A percentile compares a stretch with the other conserved stretches of the same genome.
phyloP scores from a whole-genome alignment of 257 asterid species.

The Galeopsis tetrahit region DNA sequence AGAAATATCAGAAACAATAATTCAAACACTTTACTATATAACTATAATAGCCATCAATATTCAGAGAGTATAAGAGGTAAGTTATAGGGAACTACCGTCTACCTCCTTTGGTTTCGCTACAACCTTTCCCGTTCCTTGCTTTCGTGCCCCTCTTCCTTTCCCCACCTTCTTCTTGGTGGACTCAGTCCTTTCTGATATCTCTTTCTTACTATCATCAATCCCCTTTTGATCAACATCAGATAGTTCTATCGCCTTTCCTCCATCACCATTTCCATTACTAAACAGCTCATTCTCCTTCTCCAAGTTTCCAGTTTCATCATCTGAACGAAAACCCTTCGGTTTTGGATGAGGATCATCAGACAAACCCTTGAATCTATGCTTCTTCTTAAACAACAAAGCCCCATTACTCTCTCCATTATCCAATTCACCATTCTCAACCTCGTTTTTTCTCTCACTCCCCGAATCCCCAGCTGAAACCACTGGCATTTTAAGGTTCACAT shows the following conservation, averaged over 20 bases:
- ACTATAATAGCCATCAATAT: slow-evolving; percentile 11
- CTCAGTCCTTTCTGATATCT: slow-evolving; percentile 9
- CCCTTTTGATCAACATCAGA: slow-evolving; percentile 31
- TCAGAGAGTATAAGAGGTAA: slow-evolving; percentile 24
- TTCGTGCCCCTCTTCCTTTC: slow-evolving; percentile 34
- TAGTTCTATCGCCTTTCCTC: slow-evolving; percentile 32
- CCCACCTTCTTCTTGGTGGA: slow-evolving; percentile 34
- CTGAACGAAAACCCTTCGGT: slow-evolving; percentile 70
- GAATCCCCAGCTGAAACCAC: slow-evolving; percentile 36
- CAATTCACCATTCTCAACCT: slow-evolving; percentile 39
- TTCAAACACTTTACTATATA: slow-evolving; percentile 18
- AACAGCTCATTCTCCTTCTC: slow-evolving; percentile 32
- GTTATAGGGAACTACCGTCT: slow-evolving; percentile 48
- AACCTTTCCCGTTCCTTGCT: slow-evolving; percentile 39
- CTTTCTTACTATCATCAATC: slow-evolving; percentile 36
- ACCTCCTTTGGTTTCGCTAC: slow-evolving; percentile 42
- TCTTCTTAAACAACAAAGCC: slow-evolving; percentile 62
- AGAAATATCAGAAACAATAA: slow-evolving; percentile 15
- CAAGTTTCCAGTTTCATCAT: slow-evolving; percentile 31
- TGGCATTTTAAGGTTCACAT: slow-evolving; percentile 38
- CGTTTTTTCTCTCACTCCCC: slow-evolving; percentile 32
- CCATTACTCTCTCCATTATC: slow-evolving; percentile 39
- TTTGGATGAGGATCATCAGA: slow-evolving; percentile 28
- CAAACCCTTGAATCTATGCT: slow-evolving; percentile 60
- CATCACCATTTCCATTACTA: slow-evolving; percentile 38